phyloP scores from a whole-genome alignment of 352 stramenopile species.

The Phytopythium oedochilum region DNA sequence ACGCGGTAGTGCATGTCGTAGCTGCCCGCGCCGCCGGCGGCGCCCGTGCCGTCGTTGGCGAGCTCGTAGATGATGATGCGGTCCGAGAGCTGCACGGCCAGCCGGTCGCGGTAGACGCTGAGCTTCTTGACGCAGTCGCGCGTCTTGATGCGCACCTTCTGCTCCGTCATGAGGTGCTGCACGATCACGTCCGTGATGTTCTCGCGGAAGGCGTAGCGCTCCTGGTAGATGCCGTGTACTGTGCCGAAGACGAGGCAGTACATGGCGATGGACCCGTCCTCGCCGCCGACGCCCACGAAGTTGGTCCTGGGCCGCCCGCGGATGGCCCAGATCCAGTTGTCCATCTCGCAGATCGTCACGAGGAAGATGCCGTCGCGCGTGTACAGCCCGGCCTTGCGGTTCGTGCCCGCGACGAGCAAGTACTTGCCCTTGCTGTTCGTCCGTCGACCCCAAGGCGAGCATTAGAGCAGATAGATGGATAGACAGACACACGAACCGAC shows the following conservation, averaged over 20 bases:
- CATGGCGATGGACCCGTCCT: slow-evolving; percentile 83
- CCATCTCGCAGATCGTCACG: slow-evolving; percentile 70
- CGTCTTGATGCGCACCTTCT: slow-evolving; percentile 94
- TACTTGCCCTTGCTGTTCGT: slow-evolving; percentile 84
- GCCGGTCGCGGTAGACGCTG: slow-evolving; percentile 88
- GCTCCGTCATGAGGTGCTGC: slow-evolving; percentile 93
- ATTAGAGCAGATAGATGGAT: no score
- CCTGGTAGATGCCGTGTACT: slow-evolving; percentile 91
- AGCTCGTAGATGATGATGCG: slow-evolving; percentile 95
- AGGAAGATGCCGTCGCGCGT: slow-evolving; percentile 85
- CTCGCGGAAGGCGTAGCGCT: slow-evolving; percentile 93
- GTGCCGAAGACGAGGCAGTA: slow-evolving; percentile 90
- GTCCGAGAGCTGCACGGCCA: slow-evolving; percentile 93
- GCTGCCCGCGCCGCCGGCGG: slow-evolving; percentile 21
- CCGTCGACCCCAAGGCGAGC: background rate
- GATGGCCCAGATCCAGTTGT: slow-evolving; percentile 92
- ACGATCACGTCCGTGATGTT: slow-evolving; percentile 95
- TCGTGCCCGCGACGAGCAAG: slow-evolving; percentile 84
- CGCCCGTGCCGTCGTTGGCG: slow-evolving; percentile 39
- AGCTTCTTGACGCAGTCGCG: slow-evolving; percentile 95
- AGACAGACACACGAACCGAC: no score
- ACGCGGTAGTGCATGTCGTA: slow-evolving; percentile 94
- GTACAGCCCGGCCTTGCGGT: slow-evolving; percentile 87
- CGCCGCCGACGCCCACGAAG: slow-evolving; percentile 80
- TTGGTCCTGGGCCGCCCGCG: slow-evolving; percentile 82